Conservation (phyloP, 768 basidiomycete species). For the Cystofilobasidium macerans region DNA sequence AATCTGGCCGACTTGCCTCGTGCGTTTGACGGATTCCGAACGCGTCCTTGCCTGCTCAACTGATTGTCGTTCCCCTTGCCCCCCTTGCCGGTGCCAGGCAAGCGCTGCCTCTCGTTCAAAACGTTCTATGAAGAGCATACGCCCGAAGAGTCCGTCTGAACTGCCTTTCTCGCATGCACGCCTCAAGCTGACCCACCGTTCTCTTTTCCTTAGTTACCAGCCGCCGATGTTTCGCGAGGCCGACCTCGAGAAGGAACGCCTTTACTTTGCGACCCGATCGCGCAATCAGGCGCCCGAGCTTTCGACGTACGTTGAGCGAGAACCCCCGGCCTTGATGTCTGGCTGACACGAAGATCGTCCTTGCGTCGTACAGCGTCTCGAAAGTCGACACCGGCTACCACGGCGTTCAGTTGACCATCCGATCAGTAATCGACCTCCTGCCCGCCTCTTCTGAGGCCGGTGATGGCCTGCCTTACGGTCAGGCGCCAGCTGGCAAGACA, state of each 20-base stretch:
- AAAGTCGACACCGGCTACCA: not conserved
- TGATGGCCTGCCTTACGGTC: not conserved
- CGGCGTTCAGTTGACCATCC: not conserved
- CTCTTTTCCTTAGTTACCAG: not conserved
- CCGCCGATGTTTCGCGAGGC: conserved; percentile 1
- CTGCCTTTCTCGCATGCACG: too few relatives aligned
- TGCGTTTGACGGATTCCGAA: not conserved
- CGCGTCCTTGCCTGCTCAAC: not conserved
- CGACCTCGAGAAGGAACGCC: not conserved
- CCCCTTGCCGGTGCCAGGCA: too few relatives aligned
- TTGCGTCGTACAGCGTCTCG: not conserved
- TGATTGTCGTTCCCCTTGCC: not conserved
- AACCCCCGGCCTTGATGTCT: not conserved
- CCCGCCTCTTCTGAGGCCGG: not conserved
- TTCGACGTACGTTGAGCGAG: not conserved
- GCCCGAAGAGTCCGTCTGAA: not conserved
- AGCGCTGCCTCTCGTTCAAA: conserved; percentile 2
- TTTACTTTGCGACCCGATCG: not conserved
- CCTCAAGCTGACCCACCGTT: too few relatives aligned
- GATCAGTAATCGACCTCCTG: not conserved
- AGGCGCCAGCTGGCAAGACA: not conserved
- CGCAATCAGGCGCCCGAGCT: not conserved
- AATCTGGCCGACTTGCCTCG: conserved; percentile 1
- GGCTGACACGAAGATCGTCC: not conserved
- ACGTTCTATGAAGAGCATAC: not conserved